These are phyloP conservation scores for Botryosphaeria dothidea DNA, from an alignment of 2,329 filamentous ascomycete species.

Conservation along the genomic window DNA sequence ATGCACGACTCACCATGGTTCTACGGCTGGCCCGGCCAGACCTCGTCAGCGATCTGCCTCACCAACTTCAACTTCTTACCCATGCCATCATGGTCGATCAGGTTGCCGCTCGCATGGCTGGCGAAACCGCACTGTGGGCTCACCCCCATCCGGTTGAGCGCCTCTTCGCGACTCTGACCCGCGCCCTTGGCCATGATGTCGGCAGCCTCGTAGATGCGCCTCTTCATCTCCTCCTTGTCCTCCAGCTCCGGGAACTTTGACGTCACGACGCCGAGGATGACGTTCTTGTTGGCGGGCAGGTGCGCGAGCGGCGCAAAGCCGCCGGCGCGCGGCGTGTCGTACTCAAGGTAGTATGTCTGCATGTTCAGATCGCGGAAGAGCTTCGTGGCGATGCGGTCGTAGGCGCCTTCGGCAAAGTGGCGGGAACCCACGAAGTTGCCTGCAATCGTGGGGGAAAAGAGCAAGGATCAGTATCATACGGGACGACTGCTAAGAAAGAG, in stretches of 20 bases:
- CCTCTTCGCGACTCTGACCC: conserved; percentile 63
- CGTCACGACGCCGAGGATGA: conserved; percentile 44
- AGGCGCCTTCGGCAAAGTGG: conserved; percentile 46
- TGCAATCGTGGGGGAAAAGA: background rate
- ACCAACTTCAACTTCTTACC: conserved; percentile 69
- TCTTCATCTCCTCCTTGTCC: conserved; percentile 44
- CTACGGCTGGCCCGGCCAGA: conserved; percentile 62
- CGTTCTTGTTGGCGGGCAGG: conserved; percentile 44
- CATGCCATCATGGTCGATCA: conserved; percentile 67
- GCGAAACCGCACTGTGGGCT: conserved; percentile 46
- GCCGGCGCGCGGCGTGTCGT: conserved; percentile 46
- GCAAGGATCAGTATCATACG: background rate
- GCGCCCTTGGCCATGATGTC: conserved; percentile 67
- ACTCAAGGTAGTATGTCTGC: conserved; percentile 37
- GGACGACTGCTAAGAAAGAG: background rate
- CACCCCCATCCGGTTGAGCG: conserved; percentile 59
- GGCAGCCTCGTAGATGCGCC: conserved; percentile 48
- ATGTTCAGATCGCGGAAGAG: conserved; percentile 32
- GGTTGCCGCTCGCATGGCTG: conserved; percentile 70
- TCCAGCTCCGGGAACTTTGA: conserved; percentile 45
- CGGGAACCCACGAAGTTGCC: conserved; percentile 45
- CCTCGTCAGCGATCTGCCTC: conserved; percentile 69
- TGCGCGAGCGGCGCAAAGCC: conserved; percentile 45
- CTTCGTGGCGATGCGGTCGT: conserved; percentile 43
- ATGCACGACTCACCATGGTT: background rate